phyloP scores from a whole-genome alignment of 345 rosid species.

The Salix caprea region DNA sequence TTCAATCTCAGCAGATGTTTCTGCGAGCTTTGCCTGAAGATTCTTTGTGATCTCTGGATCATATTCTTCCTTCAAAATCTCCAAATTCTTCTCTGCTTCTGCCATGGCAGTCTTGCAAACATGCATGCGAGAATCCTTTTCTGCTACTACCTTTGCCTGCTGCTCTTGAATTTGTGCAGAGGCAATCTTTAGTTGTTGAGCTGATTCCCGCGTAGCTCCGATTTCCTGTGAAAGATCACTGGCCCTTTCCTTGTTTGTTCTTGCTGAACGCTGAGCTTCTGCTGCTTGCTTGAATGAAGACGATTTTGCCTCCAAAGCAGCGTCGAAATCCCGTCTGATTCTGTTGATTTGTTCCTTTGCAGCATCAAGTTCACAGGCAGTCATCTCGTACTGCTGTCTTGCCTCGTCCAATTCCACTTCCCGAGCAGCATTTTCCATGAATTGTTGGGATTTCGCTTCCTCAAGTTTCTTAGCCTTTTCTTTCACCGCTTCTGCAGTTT shows the following conservation, averaged over 20 bases:
- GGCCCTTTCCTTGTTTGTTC: conserved; percentile 35
- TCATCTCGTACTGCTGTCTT: conserved; percentile 48
- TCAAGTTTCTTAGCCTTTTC: conserved; percentile 55
- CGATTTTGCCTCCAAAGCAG: conserved; percentile 54
- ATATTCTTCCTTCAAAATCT: conserved; percentile 35
- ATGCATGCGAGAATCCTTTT: conserved; percentile 39
- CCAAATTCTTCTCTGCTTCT: conserved; percentile 45
- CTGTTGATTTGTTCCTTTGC: conserved; percentile 67
- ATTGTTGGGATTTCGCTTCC: conserved; percentile 38
- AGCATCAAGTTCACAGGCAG: conserved; percentile 48
- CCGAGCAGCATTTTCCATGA: conserved; percentile 27
- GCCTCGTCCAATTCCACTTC: conserved; percentile 50
- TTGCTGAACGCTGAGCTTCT: conserved; percentile 50
- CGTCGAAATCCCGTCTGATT: conserved; percentile 72
- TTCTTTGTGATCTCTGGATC: conserved; percentile 43
- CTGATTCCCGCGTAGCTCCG: conserved; percentile 51
- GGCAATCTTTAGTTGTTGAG: conserved; percentile 48
- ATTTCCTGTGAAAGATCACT: conserved; percentile 58
- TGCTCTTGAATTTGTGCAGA: conserved; percentile 45
- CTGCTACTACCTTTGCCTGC: conserved; percentile 35
- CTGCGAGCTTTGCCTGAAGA: conserved; percentile 49
- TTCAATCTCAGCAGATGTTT: conserved; percentile 64
- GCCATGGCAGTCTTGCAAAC: conserved; percentile 42
- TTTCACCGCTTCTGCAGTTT: conserved; percentile 46
- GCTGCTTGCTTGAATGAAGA: conserved; percentile 61